A percentile compares a stretch with the other conserved stretches of the same genome.
phyloP scores from a whole-genome alignment of 495 filamentous ascomycete genomes.

The Penicillium arizonense region DNA sequence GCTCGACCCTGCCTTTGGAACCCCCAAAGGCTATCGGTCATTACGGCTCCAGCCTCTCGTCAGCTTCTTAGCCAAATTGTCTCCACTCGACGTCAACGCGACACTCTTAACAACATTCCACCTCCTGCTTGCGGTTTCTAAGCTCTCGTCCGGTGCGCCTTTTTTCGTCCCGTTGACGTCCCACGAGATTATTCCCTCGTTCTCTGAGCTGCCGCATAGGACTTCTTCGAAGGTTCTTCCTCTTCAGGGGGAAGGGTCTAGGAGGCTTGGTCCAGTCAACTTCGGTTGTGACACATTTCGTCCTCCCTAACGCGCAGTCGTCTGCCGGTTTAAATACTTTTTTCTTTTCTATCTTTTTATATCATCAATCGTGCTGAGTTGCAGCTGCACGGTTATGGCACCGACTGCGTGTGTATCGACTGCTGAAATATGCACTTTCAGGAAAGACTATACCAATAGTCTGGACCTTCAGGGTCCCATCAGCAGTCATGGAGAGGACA shows the following conservation, averaged over 20 bases:
- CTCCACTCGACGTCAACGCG: conserved; percentile 53
- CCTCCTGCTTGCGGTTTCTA: conserved; percentile 65
- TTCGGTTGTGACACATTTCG: conserved; percentile 82
- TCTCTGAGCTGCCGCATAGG: conserved; percentile 97
- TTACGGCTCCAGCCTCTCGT: conserved; percentile 70
- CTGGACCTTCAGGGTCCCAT: conserved; percentile 24
- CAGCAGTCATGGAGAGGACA: conserved; percentile 40
- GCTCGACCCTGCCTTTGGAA: conserved; percentile 58
- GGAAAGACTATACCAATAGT: conserved; percentile 30
- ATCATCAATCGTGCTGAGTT: conserved; percentile 32
- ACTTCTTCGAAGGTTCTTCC: conserved; percentile 94
- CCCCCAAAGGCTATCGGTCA: conserved; percentile 62
- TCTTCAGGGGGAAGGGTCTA: conserved; percentile 56
- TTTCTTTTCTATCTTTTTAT: conserved; percentile 13
- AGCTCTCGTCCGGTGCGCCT: conserved; percentile 53
- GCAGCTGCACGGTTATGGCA: conserved; percentile 63
- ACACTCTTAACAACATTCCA: conserved; percentile 68
- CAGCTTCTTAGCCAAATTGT: conserved; percentile 79
- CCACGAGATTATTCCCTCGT: conserved; percentile 52
- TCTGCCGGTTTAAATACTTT: conserved; percentile 17
- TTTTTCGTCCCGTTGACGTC: conserved; percentile 52
- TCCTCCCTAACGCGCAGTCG: conserved; percentile 75
- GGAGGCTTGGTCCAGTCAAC: conserved; percentile 57
- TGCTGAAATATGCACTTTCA: conserved; percentile 49
- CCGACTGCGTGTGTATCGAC: conserved; percentile 58